Conservation (phyloP, 805 yeast genomes). For the Starmerella potacharoeniae region DNA sequence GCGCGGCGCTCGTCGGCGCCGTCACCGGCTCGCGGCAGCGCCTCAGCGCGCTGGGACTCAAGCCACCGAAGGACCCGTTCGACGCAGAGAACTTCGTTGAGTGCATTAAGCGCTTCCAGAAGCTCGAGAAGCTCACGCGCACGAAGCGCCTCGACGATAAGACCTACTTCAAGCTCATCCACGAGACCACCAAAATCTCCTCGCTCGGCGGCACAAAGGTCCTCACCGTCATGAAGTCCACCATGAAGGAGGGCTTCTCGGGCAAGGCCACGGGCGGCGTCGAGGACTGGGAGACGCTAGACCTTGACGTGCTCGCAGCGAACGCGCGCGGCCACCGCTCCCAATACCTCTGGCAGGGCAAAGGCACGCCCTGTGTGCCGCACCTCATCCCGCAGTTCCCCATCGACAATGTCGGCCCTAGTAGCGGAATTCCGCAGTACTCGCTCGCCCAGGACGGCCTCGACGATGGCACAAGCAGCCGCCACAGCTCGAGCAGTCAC, state of each 20-base stretch:
- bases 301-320: slow-evolving; percentile 17
- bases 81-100: slow-evolving; percentile 58
- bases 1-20: slow-evolving; percentile 71
- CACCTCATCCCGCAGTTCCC: slow-evolving; percentile 9
- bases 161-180: slow-evolving; percentile 41
- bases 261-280: slow-evolving; percentile 19
- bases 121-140: slow-evolving; percentile 44
- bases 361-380: slow-evolving; percentile 16
- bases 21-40: slow-evolving; percentile 55
- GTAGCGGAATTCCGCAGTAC: slow-evolving; percentile 11
- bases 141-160: slow-evolving; percentile 45
- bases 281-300: slow-evolving; percentile 22
- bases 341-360: slow-evolving; percentile 21
- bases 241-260: slow-evolving; percentile 48
- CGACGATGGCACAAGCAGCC: not conserved
- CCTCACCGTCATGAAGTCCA: slow-evolving; percentile 48
- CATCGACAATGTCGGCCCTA: not conserved
- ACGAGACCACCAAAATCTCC: slow-evolving; percentile 37
- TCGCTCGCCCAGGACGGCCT: slow-evolving; percentile 6
- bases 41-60: slow-evolving; percentile 44
- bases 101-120: slow-evolving; percentile 69
- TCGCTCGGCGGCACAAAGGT: slow-evolving; percentile 23
- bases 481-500: not conserved
- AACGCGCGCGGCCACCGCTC: slow-evolving; percentile 22
- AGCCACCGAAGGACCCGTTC: slow-evolving; percentile 72